Evolutionary conservation across 1,139 yeast species (phyloP).

Genomic region (Tardiomyces digboiensis): DNA sequence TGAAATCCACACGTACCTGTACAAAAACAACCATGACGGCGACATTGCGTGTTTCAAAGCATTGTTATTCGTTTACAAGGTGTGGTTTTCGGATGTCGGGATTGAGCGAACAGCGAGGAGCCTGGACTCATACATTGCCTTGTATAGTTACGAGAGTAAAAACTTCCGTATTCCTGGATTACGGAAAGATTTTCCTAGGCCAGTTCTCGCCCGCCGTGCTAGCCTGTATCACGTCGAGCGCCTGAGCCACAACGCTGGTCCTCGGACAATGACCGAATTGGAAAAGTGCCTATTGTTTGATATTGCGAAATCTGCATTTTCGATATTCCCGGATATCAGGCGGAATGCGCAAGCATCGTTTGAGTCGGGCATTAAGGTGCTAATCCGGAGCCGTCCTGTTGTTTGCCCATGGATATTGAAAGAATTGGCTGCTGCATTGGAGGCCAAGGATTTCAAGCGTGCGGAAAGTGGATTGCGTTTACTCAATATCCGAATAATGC

Average conservation of each 20-base stretch:
- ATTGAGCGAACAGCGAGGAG: constrained; percentile 56
- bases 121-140: constrained; percentile 37
- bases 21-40: constrained; percentile 41
- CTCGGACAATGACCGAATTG: constrained; percentile 57
- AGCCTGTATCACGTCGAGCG: constrained; percentile 72
- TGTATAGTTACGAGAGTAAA: constrained; percentile 38
- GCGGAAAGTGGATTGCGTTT: constrained; percentile 59
- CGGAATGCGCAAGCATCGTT: constrained; percentile 64
- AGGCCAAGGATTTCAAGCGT: constrained; percentile 42
- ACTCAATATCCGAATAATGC: constrained; percentile 22
- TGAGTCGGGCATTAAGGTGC: constrained; percentile 60
- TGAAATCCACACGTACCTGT: constrained; percentile 41
- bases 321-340: constrained; percentile 63
- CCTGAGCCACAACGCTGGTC: constrained; percentile 64
- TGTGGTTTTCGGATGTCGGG: constrained; percentile 84
- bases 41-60: constrained; percentile 63
- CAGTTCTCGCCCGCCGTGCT: constrained; percentile 68
- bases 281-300: constrained; percentile 62
- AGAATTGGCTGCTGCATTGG: constrained; percentile 43
- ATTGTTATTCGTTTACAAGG: constrained; percentile 55
- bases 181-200: constrained; percentile 69
- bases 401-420: constrained; percentile 35
- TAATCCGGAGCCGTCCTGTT: constrained; percentile 49
- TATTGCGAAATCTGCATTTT: constrained; percentile 56
- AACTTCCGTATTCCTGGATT: constrained; percentile 40